These are phyloP conservation scores for Alopecurus myosuroides DNA, from an alignment of 176 grass and related monocot species.

Conservation along the genomic window DNA sequence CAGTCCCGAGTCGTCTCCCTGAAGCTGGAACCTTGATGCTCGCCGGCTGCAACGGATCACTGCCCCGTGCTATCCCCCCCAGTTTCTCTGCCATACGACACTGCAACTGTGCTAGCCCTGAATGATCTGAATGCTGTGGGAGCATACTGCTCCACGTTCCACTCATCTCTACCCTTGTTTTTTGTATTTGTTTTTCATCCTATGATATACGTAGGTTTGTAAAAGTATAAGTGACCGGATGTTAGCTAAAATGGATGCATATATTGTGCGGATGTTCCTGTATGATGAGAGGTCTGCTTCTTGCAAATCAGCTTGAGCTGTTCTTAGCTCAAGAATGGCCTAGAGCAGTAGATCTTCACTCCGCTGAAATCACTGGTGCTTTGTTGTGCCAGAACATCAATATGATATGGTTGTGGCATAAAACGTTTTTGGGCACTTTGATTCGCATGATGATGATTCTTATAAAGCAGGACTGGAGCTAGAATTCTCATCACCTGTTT, in stretches of 20 bases:
- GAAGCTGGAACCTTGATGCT: slow-evolving; percentile 76
- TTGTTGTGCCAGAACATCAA: not conserved
- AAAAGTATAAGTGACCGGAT: slow-evolving; percentile 25
- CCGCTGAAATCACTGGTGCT: not conserved
- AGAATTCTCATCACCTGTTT: too few relatives aligned
- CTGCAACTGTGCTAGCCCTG: not conserved
- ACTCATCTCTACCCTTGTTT: slow-evolving; percentile 6
- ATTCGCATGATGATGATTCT: too few relatives aligned
- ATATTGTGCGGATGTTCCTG: slow-evolving; percentile 31
- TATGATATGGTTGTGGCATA: not conserved
- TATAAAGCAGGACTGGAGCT: too few relatives aligned
- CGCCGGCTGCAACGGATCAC: not conserved
- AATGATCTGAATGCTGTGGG: slow-evolving; percentile 30
- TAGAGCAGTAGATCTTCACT: not conserved
- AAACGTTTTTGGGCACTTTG: not conserved
- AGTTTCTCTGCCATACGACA: not conserved
- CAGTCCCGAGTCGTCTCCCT: slow-evolving; percentile 89
- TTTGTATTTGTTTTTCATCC: slow-evolving; percentile 33
- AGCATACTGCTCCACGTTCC: slow-evolving; percentile 27
- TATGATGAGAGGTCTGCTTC: slow-evolving; percentile 18
- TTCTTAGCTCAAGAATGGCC: not conserved
- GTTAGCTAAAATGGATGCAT: slow-evolving; percentile 35
- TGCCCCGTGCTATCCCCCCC: not conserved
- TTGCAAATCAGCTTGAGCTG: slow-evolving; percentile 14
- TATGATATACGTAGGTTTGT: slow-evolving; percentile 60